These are phyloP conservation scores for Groenewaldozyma tartarivorans DNA, from an alignment of 805 yeast genomes.

Conservation along the genomic window DNA sequence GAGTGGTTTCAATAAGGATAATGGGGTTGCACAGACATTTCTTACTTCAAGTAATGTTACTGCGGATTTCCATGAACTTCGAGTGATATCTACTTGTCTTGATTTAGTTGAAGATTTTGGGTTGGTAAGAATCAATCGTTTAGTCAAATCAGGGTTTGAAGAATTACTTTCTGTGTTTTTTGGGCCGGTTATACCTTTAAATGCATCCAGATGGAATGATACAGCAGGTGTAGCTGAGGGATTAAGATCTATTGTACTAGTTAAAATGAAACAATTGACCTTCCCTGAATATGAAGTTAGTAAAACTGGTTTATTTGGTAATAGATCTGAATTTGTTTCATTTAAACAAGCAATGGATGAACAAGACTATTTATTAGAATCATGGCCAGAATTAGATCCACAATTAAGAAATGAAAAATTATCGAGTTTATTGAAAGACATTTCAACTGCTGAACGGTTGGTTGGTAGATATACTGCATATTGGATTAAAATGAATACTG, in stretches of 20 bases:
- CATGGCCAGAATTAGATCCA: background rate
- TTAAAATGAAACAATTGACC: background rate
- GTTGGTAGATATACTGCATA: constrained; percentile 14
- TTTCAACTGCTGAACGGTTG: background rate
- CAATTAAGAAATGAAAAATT: background rate
- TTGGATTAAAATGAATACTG: constrained; percentile 17
- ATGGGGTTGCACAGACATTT: background rate
- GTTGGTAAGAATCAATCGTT: background rate
- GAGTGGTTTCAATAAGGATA: background rate
- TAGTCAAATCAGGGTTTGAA: background rate
- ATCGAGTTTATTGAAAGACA: background rate
- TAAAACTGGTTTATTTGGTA: background rate
- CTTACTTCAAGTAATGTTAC: background rate
- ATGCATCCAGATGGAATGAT: background rate
- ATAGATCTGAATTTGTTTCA: background rate
- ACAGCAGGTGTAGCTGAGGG: background rate
- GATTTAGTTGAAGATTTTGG: background rate
- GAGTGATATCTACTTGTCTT: background rate
- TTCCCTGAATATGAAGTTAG: background rate
- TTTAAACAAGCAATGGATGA: background rate
- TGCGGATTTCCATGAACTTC: background rate
- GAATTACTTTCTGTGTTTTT: background rate
- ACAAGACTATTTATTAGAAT: background rate
- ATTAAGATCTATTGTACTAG: background rate
- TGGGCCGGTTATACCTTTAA: background rate